Evolutionary conservation across 1,139 yeast species (phyloP), one percentile per base, ranked within the genome.

Genomic region (Debaryomyces fabryi): DNA sequence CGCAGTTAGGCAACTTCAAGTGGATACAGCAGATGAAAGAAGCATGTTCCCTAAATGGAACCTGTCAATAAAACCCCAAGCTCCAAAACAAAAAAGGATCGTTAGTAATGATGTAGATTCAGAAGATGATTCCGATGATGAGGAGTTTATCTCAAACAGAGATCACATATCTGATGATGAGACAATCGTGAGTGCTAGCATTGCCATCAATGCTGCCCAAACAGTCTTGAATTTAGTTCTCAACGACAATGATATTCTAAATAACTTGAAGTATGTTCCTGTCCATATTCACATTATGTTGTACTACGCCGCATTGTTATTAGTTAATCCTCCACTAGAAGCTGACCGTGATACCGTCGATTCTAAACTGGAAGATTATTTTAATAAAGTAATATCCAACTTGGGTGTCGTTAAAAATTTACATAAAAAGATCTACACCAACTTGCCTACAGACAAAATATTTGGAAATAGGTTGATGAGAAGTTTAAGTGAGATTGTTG

Each of bases 211-310:
- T 45, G 86, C 91, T 0, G 90, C 91, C 0, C 78, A 78, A 45
- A 82, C 87, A 0, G 85, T 85, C 0, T 62, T 85, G 42, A 81
- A 79, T 52, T 65, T 85, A 45, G 85, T 83, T 1, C 68, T 83
- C 5, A 78, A 76, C 45, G 90, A 85, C 59, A 68, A 72, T 21
- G 90, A 85, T 59, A 82, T 85, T 35, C 62, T 78, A 37, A 72
- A 74, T 20, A 82, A 83, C 43, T 68, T 85, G 52, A 79, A 76
- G 57, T 85, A 82, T 57, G 86, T 85, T 13, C 91, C 91, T 0
- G 81, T 85, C 12, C 90, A 85, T 60, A 82, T 85, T 35, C 88
- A 84, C 58, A 77, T 85, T 45, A 85, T 85, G 89, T 66, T 84
- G 16, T 85, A 84, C 58, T 85, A 84, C 58, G 87, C 90, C 0